Percentiles rank a stretch among this genome's conserved stretches.
phyloP scores from a whole-genome alignment of 257 asterid genomes.

The Nicotiana obtusifolia region DNA sequence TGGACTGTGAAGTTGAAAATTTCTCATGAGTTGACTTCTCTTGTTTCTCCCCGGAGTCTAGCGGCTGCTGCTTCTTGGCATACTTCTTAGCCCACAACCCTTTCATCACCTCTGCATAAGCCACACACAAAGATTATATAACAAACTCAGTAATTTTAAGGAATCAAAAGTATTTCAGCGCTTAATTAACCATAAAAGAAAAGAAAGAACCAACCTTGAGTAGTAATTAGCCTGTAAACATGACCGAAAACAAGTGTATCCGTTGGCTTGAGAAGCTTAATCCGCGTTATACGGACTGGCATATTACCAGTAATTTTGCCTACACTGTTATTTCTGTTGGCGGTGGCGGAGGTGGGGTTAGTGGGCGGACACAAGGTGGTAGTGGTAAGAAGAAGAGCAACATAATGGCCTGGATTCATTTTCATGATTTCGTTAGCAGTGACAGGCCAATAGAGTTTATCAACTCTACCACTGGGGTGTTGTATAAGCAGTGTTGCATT shows the following conservation, averaged over 20 bases:
- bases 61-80: slow-evolving; percentile 42
- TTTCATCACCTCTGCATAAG: slow-evolving; percentile 39
- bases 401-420: slow-evolving; percentile 78
- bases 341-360: slow-evolving; percentile 23
- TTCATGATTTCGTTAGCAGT: slow-evolving; percentile 70
- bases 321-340: not conserved
- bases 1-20: slow-evolving; percentile 30
- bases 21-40: slow-evolving; percentile 22
- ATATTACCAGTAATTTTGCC: not conserved
- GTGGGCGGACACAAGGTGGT: slow-evolving; percentile 44
- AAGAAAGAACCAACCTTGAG: slow-evolving; percentile 38
- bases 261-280: slow-evolving; percentile 73
- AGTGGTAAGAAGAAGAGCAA: slow-evolving; percentile 89
- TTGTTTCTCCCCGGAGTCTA: slow-evolving; percentile 14
- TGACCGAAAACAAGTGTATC: slow-evolving; percentile 80
- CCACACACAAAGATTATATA: not conserved
- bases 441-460: slow-evolving; percentile 48
- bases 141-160: not conserved
- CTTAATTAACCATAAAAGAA: not conserved
- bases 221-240: slow-evolving; percentile 72
- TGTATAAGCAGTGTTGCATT: slow-evolving; percentile 61
- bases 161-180: not conserved
- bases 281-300: slow-evolving; percentile 72
- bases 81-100: slow-evolving; percentile 55
- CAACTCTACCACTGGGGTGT: slow-evolving; percentile 72